A percentile compares a stretch with the other conserved stretches of the same genome.
Conservation (phyloP, 2,329 filamentous ascomycete species). For the Zymoseptoria passerinii region DNA sequence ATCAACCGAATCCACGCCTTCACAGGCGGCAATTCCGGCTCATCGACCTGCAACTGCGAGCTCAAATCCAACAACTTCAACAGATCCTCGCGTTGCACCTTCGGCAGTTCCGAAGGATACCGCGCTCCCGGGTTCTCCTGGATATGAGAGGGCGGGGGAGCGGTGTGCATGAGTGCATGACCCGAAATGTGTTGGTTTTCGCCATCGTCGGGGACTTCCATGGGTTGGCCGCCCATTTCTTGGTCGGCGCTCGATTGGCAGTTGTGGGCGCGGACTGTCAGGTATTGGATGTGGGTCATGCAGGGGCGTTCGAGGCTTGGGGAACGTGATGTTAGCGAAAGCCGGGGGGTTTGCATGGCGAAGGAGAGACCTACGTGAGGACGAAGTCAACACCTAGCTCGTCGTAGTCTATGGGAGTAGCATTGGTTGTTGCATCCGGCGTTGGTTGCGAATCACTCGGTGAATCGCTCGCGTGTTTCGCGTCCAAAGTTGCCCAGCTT, state of each 20-base stretch:
- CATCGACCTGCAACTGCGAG: constrained; percentile 10
- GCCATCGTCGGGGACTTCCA: constrained; percentile 16
- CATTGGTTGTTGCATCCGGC: neutral
- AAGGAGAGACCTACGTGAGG: constrained; percentile 10
- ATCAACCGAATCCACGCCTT: constrained; percentile 18
- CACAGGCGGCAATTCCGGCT: constrained; percentile 17
- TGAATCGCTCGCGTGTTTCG: neutral
- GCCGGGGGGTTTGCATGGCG: neutral
- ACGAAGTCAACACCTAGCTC: constrained; percentile 18
- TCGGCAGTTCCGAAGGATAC: constrained; percentile 10
- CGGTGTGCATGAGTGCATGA: constrained; percentile 17
- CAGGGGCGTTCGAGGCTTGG: constrained; percentile 17
- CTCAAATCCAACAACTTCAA: constrained; percentile 14
- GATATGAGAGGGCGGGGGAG: constrained; percentile 11
- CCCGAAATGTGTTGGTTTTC: constrained; percentile 20
- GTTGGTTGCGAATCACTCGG: neutral
- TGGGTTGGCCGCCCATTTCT: constrained; percentile 4
- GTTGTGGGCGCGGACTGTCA: constrained; percentile 19
- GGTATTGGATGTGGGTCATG: constrained; percentile 18
- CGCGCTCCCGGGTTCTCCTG: constrained; percentile 8
- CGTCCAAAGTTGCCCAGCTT: neutral
- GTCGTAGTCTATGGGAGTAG: constrained; percentile 17
- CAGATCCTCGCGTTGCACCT: constrained; percentile 14
- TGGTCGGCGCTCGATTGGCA: constrained; percentile 7
- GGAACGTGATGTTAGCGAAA: neutral